phyloP scores from a whole-genome alignment of 2,329 filamentous ascomycete genomes.

The Penicillium sp. region DNA sequence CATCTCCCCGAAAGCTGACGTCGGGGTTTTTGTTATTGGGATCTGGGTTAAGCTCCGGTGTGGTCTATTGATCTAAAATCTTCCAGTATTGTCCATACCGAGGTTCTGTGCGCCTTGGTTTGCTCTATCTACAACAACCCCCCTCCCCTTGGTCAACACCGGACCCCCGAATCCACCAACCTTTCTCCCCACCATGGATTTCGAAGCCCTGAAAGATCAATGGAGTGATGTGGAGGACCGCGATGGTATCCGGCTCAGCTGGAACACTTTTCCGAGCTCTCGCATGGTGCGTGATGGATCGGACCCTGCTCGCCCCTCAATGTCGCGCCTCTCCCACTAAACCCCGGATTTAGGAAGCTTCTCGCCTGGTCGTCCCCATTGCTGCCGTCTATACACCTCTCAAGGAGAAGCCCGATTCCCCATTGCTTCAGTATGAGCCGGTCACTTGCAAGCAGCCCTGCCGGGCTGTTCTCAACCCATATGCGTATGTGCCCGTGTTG shows the following conservation, averaged over 20 bases:
- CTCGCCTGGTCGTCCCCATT: conserved; percentile 90
- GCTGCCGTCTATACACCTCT: conserved; percentile 92
- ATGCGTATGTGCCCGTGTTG: conserved; percentile 65
- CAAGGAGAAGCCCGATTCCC: conserved; percentile 87
- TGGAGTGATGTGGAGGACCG: conserved; percentile 96
- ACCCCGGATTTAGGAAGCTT: conserved; percentile 71
- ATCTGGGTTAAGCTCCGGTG: conserved; percentile 33
- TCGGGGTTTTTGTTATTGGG: conserved; percentile 27
- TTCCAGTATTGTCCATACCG: conserved; percentile 18
- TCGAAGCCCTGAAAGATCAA: conserved; percentile 89
- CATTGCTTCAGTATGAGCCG: conserved; percentile 90
- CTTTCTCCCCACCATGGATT: conserved; percentile 67
- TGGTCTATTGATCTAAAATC: conserved; percentile 19
- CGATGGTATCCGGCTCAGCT: conserved; percentile 93
- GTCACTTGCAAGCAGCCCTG: conserved; percentile 96
- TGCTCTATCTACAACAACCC: conserved; percentile 12
- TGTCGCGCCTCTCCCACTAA: conserved; percentile 16
- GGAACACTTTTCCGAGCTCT: conserved; percentile 98
- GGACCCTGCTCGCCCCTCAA: background rate
- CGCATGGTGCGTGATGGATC: conserved; percentile 70
- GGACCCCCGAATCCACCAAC: conserved; percentile 21
- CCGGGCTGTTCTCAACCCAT: conserved; percentile 92
- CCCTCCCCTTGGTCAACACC: conserved; percentile 28
- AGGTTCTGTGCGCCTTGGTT: conserved; percentile 18
- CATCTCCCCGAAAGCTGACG: conserved; percentile 28